phyloP scores from a whole-genome alignment of 225 moss, liverwort and hornwort species.

The Antitrichia curtipendula region DNA sequence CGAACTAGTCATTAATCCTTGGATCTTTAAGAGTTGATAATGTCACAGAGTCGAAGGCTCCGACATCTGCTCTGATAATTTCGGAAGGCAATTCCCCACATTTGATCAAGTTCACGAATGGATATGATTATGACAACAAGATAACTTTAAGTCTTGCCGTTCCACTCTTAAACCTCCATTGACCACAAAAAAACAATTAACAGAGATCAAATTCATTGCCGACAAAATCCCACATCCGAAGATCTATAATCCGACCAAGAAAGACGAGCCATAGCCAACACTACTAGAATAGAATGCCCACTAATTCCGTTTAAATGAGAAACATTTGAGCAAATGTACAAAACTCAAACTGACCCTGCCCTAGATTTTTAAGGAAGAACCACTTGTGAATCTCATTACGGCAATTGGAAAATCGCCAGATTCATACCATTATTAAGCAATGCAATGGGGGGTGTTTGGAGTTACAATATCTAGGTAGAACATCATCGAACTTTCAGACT shows the following conservation, averaged over 20 bases:
- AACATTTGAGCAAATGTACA: neutral
- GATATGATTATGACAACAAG: neutral
- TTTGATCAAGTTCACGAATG: neutral
- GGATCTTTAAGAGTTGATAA: neutral
- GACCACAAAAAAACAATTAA: neutral
- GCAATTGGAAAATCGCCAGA: neutral
- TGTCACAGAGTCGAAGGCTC: neutral
- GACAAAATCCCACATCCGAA: neutral
- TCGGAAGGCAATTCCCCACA: neutral
- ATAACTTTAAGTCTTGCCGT: neutral
- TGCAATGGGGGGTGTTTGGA: neutral
- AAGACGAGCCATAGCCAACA: neutral
- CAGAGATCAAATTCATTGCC: neutral
- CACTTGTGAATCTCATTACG: neutral
- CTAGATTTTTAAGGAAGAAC: neutral
- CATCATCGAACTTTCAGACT: neutral
- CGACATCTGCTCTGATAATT: neutral
- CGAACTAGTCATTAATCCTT: neutral
- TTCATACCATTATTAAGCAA: neutral
- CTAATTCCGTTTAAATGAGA: neutral
- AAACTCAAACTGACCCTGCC: neutral
- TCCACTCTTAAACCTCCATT: neutral
- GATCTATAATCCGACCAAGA: neutral
- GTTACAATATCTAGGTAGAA: neutral
- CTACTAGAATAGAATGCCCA: neutral